Conservation (phyloP, 306 rosid genomes). For the Vigna angularis region DNA sequence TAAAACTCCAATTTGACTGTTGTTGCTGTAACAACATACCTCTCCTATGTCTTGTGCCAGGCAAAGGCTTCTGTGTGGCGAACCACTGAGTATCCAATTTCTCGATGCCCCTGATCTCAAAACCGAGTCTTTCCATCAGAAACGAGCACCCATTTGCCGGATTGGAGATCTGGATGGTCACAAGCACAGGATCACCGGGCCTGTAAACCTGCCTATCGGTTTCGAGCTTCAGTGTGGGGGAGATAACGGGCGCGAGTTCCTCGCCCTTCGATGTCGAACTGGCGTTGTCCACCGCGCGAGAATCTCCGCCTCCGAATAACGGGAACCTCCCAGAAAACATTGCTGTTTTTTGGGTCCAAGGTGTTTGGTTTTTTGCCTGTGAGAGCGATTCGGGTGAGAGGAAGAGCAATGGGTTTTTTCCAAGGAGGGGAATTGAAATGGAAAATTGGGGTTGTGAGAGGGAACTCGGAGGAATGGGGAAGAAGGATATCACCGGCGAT, state of each 20-base stretch:
- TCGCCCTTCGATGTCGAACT: conserved; percentile 31
- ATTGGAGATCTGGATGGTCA: conserved; percentile 77
- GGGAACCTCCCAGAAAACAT: conserved; percentile 74
- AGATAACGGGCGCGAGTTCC: conserved; percentile 35
- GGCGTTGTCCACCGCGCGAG: conserved; percentile 34
- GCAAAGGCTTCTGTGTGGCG: conserved; percentile 77
- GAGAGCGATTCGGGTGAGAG: not conserved
- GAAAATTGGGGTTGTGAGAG: not conserved
- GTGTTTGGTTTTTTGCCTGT: not conserved
- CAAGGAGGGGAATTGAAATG: conserved; percentile 14
- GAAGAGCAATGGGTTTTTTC: not conserved
- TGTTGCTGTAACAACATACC: conserved; percentile 51
- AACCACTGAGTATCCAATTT: conserved; percentile 94
- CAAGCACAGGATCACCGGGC: conserved; percentile 85
- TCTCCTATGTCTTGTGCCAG: conserved; percentile 85
- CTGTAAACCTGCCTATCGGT: conserved; percentile 84
- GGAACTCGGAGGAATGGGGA: conserved; percentile 10
- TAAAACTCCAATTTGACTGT: not conserved
- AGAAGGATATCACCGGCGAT: conserved; percentile 39
- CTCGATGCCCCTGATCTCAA: conserved; percentile 86
- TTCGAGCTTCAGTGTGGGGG: conserved; percentile 77
- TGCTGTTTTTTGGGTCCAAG: conserved; percentile 3
- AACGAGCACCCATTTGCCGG: conserved; percentile 60
- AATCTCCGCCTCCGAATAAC: conserved; percentile 66
- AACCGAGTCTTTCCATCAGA: conserved; percentile 77